Conservation (phyloP, 2,329 filamentous ascomycete genomes). For the Pyrenochaeta sp. region DNA sequence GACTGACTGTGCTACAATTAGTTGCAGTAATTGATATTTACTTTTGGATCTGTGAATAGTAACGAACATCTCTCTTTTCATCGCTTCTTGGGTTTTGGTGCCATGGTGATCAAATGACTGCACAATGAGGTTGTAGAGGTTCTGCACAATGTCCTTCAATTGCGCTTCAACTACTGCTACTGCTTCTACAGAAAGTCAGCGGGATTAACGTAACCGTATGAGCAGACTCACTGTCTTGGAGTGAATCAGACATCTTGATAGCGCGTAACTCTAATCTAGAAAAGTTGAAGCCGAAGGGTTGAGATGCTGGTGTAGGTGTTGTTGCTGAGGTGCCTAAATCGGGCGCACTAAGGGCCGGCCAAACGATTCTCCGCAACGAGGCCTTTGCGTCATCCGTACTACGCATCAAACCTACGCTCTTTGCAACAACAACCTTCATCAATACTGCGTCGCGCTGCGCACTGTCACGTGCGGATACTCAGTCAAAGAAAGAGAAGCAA, state of each 20-base stretch:
- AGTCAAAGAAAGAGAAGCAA: slow-evolving; percentile 5
- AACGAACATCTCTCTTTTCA: slow-evolving; percentile 65
- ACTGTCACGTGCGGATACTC: slow-evolving; percentile 16
- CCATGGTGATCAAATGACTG: slow-evolving; percentile 68
- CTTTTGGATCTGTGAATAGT: too few relatives aligned
- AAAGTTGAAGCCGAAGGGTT: too few relatives aligned
- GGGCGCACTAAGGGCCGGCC: too few relatives aligned
- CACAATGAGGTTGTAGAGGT: slow-evolving; percentile 66
- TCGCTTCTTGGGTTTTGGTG: slow-evolving; percentile 62
- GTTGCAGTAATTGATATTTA: too few relatives aligned
- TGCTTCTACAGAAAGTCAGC: slow-evolving; percentile 15
- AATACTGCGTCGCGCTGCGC: slow-evolving; percentile 10
- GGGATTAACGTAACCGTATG: background rate
- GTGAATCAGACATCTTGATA: slow-evolving; percentile 15
- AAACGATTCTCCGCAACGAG: slow-evolving; percentile 10
- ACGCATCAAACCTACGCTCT: slow-evolving; percentile 9
- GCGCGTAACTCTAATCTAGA: too few relatives aligned
- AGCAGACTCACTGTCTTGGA: slow-evolving; percentile 8
- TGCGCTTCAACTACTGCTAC: slow-evolving; percentile 53
- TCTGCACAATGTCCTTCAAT: slow-evolving; percentile 67
- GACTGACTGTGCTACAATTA: slow-evolving; percentile 49
- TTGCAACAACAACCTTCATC: slow-evolving; percentile 13
- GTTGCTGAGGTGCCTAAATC: too few relatives aligned
- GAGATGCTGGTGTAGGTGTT: too few relatives aligned
- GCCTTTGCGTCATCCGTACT: slow-evolving; percentile 24